phyloP scores from a whole-genome alignment of 176 grass and related monocot species.

The Tuctoria greenei region DNA sequence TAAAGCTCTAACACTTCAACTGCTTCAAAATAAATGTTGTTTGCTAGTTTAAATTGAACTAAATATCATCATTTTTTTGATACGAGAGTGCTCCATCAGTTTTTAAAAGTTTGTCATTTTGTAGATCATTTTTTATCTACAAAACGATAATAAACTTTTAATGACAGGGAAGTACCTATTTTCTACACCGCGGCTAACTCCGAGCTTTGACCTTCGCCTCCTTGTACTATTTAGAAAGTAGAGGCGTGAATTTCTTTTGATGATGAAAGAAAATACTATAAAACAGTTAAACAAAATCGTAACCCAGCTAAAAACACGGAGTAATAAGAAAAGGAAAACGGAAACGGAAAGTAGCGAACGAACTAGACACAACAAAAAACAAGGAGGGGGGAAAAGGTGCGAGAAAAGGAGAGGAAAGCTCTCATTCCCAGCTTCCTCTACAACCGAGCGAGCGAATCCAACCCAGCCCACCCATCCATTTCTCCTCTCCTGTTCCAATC shows the following conservation, averaged over 20 bases:
- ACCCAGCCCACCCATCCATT: slow-evolving; percentile 34
- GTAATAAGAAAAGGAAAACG: background rate
- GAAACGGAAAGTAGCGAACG: background rate
- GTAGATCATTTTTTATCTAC: no score
- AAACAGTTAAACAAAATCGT: background rate
- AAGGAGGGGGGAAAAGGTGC: slow-evolving; percentile 10
- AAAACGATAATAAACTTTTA: no score
- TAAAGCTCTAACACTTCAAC: no score
- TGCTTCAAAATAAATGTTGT: no score
- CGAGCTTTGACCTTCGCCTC: no score
- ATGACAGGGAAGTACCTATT: no score
- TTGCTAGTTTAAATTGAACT: no score
- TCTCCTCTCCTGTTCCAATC: slow-evolving; percentile 22
- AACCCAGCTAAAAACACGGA: background rate
- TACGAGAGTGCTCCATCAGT: no score
- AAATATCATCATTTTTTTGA: no score
- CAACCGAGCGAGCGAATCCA: slow-evolving; percentile 51
- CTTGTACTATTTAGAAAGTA: background rate
- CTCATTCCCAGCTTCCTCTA: slow-evolving; percentile 36
- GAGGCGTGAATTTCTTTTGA: background rate
- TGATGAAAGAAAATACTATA: background rate
- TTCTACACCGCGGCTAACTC: no score
- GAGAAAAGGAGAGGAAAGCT: slow-evolving; percentile 38
- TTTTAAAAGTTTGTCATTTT: no score
- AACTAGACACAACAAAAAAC: slow-evolving; percentile 7